Evolutionary conservation across 1,284 basidiomycete species (phyloP).

Genomic region (Trichosporon sp.): DNA sequence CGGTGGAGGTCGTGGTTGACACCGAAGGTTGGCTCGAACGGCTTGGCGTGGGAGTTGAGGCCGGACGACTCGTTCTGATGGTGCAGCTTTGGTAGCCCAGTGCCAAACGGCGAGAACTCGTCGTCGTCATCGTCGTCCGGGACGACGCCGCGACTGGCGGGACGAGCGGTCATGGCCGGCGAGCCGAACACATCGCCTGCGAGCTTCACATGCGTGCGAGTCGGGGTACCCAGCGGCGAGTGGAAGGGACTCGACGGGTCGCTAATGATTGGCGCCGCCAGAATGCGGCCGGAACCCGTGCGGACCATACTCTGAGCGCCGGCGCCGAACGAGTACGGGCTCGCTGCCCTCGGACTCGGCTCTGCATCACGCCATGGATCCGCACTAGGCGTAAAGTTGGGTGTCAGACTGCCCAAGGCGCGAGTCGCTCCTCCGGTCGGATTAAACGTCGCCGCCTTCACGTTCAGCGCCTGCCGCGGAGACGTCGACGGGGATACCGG

Average conservation of each 20-base stretch:
- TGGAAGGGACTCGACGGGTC: slow-evolving; percentile 59
- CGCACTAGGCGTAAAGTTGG: slow-evolving; percentile 70
- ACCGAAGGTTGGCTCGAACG: slow-evolving; percentile 37
- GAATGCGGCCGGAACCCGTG: slow-evolving; percentile 74
- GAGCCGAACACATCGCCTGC: slow-evolving; percentile 38
- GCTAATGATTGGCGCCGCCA: slow-evolving; percentile 76
- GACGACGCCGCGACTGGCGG: slow-evolving; percentile 28
- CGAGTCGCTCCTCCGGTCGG: slow-evolving; percentile 62
- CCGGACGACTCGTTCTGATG: slow-evolving; percentile 20
- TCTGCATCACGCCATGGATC: slow-evolving; percentile 41
- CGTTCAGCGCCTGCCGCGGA: slow-evolving; percentile 55
- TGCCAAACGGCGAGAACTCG: slow-evolving; percentile 55
- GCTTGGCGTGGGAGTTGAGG: slow-evolving; percentile 34
- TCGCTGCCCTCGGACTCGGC: slow-evolving; percentile 27
- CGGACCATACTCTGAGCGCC: slow-evolving; percentile 49
- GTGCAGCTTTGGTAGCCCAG: slow-evolving; percentile 29
- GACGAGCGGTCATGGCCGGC: slow-evolving; percentile 14
- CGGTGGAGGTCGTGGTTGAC: slow-evolving; percentile 8
- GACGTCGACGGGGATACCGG: slow-evolving; percentile 55
- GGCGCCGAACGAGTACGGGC: slow-evolving; percentile 51
- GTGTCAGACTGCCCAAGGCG: slow-evolving; percentile 62
- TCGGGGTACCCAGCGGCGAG: slow-evolving; percentile 41
- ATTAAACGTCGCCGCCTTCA: slow-evolving; percentile 62
- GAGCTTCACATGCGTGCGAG: slow-evolving; percentile 29
- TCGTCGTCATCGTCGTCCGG: slow-evolving; percentile 51